phyloP scores from a whole-genome alignment of 768 basidiomycete species.

The Rhodotorula sphaerocarpa region DNA sequence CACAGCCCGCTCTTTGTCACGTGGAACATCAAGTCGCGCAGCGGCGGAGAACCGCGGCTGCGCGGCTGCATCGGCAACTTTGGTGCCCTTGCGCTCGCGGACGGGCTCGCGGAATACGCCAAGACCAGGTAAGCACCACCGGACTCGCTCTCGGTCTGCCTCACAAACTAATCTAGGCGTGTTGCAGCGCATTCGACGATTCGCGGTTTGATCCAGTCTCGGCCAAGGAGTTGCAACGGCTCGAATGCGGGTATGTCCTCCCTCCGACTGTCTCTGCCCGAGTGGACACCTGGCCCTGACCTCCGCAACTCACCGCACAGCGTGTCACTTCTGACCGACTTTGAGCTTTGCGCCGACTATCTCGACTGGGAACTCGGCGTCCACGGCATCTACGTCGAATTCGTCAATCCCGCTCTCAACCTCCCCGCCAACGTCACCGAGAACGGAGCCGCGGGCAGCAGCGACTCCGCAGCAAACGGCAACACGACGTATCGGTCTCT shows the following conservation, averaged over 20 bases:
- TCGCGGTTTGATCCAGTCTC: conserved; percentile 71
- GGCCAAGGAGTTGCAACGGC: conserved; percentile 61
- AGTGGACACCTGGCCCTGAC: too few species aligned
- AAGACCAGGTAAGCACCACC: conserved; percentile 53
- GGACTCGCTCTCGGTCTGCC: not conserved
- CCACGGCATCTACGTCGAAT: conserved; percentile 84
- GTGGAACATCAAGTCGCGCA: conserved; percentile 68
- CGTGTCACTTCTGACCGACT: conserved; percentile 85
- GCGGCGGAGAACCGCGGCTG: conserved; percentile 56
- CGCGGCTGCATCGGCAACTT: conserved; percentile 96
- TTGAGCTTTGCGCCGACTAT: conserved; percentile 72
- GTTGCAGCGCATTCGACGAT: conserved; percentile 67
- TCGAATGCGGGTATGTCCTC: conserved; percentile 76
- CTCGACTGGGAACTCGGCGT: conserved; percentile 87
- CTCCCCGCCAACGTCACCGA: conserved; percentile 41
- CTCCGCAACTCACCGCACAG: conserved; percentile 46
- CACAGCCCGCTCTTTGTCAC: conserved; percentile 90
- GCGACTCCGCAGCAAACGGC: conserved; percentile 37
- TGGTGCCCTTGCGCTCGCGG: conserved; percentile 60
- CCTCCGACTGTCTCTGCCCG: too few species aligned
- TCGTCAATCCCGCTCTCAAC: conserved; percentile 64
- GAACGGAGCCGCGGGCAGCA: too few species aligned
- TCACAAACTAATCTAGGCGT: not conserved
- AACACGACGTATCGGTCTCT: conserved; percentile 43
- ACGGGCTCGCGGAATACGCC: conserved; percentile 82